Base-by-base conservation (phyloP, 169 alveolate genomes). In the Cryptosporidium viatorum region DNA sequence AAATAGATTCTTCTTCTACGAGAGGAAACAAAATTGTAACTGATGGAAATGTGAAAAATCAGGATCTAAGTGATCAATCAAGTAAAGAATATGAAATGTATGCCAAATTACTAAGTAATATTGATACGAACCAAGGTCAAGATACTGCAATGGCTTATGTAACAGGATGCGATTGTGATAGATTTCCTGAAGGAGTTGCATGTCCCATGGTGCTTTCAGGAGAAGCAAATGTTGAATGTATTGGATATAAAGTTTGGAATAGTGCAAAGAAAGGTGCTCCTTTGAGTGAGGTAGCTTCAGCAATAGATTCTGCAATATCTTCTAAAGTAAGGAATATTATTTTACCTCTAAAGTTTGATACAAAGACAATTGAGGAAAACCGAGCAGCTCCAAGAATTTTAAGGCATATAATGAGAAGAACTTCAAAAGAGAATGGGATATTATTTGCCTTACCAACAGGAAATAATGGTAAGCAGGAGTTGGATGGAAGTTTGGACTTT, bases 141-240 rank as follows among this genome's bases (percentile, higher is more conserved):
- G 89, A 80, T 48, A 80, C 89, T 21, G 89, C 89, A 43, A 80
- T 80, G 89, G 89, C 89, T 12, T 80, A 80, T 80, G 89, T 80
- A 16, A 65, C 89, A 65, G 89, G 89, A 31, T 80, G 89, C 26
- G 89, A 80, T 48, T 80, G 89, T 45, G 51, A 80, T 10, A 31
- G 74, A 16, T 80, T 80, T 80, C 89, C 89, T 31, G 62, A 62
- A 18, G 89, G 89, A 14, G 48, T 80, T 23, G 89, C 75, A 2
- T 80, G 89, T 41, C 89, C 89, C 10, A 23, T 80, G 65, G 89
- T 80, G 26, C 52, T 80, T 41, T 80, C 89, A 21, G 89, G 89
- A 80, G 89, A 80, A 62, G 67, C 70, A 29, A 62, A 48, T 62
- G 37, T 80, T 59, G 70, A 80, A 50, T 80, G 89, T 65, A 80